These are phyloP conservation scores for Penicillium palitans DNA, from an alignment of 2,329 filamentous ascomycete genomes.

Conservation along the genomic window DNA sequence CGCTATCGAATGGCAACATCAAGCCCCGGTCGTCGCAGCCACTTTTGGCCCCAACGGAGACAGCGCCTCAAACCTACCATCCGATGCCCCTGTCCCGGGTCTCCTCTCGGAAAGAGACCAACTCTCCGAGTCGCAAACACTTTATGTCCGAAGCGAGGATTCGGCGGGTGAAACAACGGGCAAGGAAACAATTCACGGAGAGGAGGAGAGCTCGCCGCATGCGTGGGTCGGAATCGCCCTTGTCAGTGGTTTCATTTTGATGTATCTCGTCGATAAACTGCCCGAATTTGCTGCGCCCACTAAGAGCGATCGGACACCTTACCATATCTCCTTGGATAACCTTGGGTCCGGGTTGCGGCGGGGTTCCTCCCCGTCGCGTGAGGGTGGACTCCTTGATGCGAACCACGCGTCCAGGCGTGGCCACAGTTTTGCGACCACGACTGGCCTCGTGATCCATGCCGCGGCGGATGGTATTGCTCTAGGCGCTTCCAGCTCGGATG, in stretches of 20 bases:
- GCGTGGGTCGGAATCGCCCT: conserved; percentile 86
- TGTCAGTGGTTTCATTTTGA: conserved; percentile 85
- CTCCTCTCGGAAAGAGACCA: conserved; percentile 16
- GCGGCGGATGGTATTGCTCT: conserved; percentile 94
- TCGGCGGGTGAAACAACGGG: conserved; percentile 39
- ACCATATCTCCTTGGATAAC: conserved; percentile 87
- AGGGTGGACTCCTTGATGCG: conserved; percentile 40
- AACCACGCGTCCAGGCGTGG: conserved; percentile 36
- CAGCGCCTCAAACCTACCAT: background rate
- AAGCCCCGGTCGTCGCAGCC: conserved; percentile 21
- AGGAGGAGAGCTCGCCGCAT: conserved; percentile 55
- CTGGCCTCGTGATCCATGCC: conserved; percentile 92
- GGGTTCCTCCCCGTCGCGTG: conserved; percentile 43
- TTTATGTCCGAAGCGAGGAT: conserved; percentile 29
- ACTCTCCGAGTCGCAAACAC: conserved; percentile 16
- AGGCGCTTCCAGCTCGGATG: conserved; percentile 81
- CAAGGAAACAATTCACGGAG: conserved; percentile 38
- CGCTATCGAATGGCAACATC: conserved; percentile 33
- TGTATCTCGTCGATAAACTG: conserved; percentile 92
- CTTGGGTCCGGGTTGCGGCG: conserved; percentile 59
- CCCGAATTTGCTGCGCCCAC: conserved; percentile 71
- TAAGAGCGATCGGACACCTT: conserved; percentile 65
- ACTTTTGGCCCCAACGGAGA: conserved; percentile 8
- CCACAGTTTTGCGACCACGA: conserved; percentile 75
- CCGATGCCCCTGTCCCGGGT: conserved; percentile 15